phyloP scores from a whole-genome alignment of 1,284 basidiomycete genomes.

The Rhodotorula sp. region DNA sequence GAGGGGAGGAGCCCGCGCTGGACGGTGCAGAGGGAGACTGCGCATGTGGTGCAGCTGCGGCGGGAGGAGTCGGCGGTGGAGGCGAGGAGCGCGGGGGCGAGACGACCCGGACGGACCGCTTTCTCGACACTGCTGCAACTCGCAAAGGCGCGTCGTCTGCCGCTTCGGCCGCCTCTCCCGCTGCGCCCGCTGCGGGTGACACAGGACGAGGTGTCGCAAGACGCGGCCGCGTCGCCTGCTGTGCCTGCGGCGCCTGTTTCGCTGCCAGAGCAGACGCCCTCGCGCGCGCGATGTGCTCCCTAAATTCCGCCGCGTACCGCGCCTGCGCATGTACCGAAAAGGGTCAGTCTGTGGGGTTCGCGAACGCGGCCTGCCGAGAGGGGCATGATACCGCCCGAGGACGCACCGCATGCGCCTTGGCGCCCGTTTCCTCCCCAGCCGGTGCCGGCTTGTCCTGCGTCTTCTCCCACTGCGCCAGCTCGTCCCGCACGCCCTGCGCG shows the following conservation, averaged over 20 bases:
- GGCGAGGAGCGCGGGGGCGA: background rate
- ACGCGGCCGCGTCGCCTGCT: too few species aligned
- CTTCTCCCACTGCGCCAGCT: slow-evolving; percentile 33
- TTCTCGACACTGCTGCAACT: background rate
- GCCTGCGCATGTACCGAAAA: background rate
- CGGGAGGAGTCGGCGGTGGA: background rate
- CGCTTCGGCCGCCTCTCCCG: background rate
- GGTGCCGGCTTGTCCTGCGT: background rate
- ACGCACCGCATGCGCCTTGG: slow-evolving; percentile 2
- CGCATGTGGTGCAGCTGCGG: too few species aligned
- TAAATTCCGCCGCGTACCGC: slow-evolving; percentile 5
- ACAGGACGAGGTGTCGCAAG: too few species aligned
- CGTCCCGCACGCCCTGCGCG: slow-evolving; percentile 8
- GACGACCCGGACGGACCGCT: slow-evolving; percentile 11
- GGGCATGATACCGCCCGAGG: too few species aligned
- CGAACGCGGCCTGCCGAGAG: too few species aligned
- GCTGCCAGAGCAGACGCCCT: background rate
- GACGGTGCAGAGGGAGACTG: background rate
- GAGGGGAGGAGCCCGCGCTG: background rate
- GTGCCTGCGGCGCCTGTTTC: background rate
- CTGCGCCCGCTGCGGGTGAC: background rate
- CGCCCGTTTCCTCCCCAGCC: background rate
- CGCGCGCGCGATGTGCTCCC: slow-evolving; percentile 10
- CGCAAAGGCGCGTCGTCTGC: too few species aligned
- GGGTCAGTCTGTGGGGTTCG: background rate